A percentile compares a stretch with the other conserved stretches of the same genome.
phyloP scores from a whole-genome alignment of 139 green algal species.

The Ettlia oleoabundans region DNA sequence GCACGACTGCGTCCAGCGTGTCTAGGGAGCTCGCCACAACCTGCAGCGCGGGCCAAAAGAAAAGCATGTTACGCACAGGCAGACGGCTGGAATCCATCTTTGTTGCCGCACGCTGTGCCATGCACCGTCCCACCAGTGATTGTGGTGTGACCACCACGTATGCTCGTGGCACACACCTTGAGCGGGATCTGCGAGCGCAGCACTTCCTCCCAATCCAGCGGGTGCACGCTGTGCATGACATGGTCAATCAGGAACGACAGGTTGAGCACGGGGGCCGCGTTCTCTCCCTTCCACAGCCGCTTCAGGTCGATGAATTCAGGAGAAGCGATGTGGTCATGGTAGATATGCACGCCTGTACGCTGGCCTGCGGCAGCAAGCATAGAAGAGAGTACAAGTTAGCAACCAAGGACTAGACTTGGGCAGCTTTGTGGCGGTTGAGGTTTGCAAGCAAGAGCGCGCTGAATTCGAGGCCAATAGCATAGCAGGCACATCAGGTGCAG shows the following conservation, averaged over 20 bases:
- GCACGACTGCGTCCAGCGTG: conserved; percentile 61
- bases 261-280: conserved; percentile 65
- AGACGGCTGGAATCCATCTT: too few relatives aligned
- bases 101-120: too few relatives aligned
- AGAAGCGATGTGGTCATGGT: conserved; percentile 80
- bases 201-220: conserved; percentile 76
- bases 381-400: background rate
- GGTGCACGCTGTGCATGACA: conserved; percentile 74
- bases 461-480: too few relatives aligned
- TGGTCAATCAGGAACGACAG: conserved; percentile 83
- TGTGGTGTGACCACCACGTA: too few relatives aligned
- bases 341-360: conserved; percentile 69
- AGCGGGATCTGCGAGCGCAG: conserved; percentile 68
- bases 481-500: too few relatives aligned
- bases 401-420: background rate
- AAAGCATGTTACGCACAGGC: too few relatives aligned
- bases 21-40: conserved; percentile 83
- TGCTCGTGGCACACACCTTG: conserved; percentile 53
- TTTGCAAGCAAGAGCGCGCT: too few relatives aligned
- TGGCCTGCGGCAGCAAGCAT: conserved; percentile 1
- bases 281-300: conserved; percentile 44
- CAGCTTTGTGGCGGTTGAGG: too few relatives aligned
- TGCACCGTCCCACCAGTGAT: too few relatives aligned
- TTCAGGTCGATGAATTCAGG: conserved; percentile 74
- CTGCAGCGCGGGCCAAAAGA: conserved; percentile 22